Base-by-base conservation (phyloP, 768 basidiomycete genomes). In the Boletus rex-veris region DNA sequence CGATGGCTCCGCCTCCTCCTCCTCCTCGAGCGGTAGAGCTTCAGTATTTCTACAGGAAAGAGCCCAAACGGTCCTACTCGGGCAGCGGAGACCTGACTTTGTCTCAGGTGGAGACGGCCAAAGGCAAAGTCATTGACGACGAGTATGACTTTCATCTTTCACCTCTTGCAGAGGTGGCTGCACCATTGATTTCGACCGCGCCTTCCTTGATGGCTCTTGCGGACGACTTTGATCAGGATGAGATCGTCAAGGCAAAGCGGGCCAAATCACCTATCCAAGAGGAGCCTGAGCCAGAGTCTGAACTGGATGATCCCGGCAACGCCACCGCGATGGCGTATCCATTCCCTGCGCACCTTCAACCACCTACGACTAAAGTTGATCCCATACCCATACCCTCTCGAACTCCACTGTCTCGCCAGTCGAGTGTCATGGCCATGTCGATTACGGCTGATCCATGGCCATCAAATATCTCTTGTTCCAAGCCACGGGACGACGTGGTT, bases 361-460 rank as follows among this genome's bases (percentile, higher is more conserved):
- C 62, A 0, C 57, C 45, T 4, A 53, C 55, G 19, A 38, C 48
- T 40, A 67, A 62, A 48, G 26, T 37, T 16, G 61, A 60, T 4
- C 68, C 68, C n/a, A 66, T 70, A 55, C 59, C 60, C n/a, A 66
- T 70, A 46, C 64, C 70, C 9, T 45, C 62, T n/a, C 68, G 64
- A n/a, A 59, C 61, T 5, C 51, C 58, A 12, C 65, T 58, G 6
- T 63, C 70, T 18, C 66, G 66, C 38, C 64, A 66, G 48, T 56
- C 68, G 31, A 66, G 64, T 30, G 30, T 40, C 16, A 60, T 64
- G 57, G 57, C 64, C 26, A 72, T 69, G 66, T 66, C 66, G 28
- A 49, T 63, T 8, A 60, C 58, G 2, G 55, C 66, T 15, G 64
- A 70, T 53, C 40, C 57, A 33, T 66, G 66, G 60, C 45, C 58